phyloP scores from a whole-genome alignment of 352 stramenopile genomes.

The Globisporangium radiosum region DNA sequence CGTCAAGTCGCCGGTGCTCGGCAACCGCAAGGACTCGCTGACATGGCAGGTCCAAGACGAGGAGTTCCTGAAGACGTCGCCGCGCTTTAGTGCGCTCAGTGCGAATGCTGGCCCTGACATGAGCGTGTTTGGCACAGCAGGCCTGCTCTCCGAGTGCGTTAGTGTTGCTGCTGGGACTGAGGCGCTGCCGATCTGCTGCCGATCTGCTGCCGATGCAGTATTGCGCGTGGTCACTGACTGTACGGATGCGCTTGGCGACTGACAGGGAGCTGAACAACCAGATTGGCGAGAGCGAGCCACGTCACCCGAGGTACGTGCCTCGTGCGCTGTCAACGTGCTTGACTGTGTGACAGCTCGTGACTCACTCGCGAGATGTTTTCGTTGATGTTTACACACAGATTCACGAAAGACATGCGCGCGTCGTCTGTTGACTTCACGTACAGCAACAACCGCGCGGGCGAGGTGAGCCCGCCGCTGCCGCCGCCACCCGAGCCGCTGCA shows the following conservation, averaged over 20 bases:
- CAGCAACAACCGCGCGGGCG: conserved; percentile 21
- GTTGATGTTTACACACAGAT: conserved; percentile 4
- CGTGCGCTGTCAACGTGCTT: background rate
- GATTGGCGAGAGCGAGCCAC: conserved; percentile 8
- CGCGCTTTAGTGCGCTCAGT: conserved; percentile 31
- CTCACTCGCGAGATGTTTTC: too few species aligned
- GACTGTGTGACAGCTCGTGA: background rate
- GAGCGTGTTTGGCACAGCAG: conserved; percentile 6
- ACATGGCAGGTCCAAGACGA: conserved; percentile 70
- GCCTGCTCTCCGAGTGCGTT: conserved; percentile 7
- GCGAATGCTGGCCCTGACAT: background rate
- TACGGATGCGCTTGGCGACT: background rate
- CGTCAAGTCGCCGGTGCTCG: conserved; percentile 53
- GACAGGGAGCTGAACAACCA: conserved; percentile 15
- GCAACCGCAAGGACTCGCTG: conserved; percentile 51
- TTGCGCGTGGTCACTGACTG: background rate
- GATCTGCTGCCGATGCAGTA: background rate
- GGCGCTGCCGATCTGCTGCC: background rate
- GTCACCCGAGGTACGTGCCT: conserved; percentile 7
- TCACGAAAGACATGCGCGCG: conserved; percentile 62
- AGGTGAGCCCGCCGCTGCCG: conserved; percentile 62
- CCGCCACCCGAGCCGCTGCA: conserved; percentile 56
- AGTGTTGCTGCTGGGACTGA: background rate
- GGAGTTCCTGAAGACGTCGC: conserved; percentile 48
- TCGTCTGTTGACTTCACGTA: conserved; percentile 78